These are phyloP conservation scores for Crocinoboletus sp. DNA, from an alignment of 1,284 basidiomycete species.

Conservation along the genomic window DNA sequence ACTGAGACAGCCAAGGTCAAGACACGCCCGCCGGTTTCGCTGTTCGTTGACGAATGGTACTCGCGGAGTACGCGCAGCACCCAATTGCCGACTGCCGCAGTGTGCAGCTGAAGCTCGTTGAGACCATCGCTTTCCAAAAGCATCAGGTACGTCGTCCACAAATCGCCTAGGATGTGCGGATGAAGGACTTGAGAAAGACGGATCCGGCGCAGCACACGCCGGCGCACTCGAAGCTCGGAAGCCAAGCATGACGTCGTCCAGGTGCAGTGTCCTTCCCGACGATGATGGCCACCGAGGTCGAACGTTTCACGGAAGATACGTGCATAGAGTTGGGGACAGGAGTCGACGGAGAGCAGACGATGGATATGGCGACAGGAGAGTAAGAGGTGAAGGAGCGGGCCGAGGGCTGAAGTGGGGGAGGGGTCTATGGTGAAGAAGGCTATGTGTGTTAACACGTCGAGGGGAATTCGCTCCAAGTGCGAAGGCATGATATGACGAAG, in stretches of 20 bases:
- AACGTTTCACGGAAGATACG: constrained; percentile 53
- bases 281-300: constrained; percentile 40
- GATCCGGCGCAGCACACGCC: constrained; percentile 42
- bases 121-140: constrained; percentile 43
- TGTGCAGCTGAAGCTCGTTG: constrained; percentile 40
- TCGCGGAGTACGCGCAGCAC: constrained; percentile 25
- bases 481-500: constrained; percentile 37
- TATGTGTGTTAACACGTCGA: constrained; percentile 50
- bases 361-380: constrained; percentile 43
- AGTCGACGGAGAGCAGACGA: constrained; percentile 37
- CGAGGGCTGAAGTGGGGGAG: constrained; percentile 35
- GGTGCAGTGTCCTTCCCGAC: constrained; percentile 27
- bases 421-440: constrained; percentile 41
- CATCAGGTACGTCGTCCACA: constrained; percentile 51
- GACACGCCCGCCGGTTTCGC: constrained; percentile 14
- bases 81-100: constrained; percentile 36
- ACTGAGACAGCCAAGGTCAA: constrained; percentile 31
- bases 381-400: constrained; percentile 39
- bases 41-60: constrained; percentile 4
- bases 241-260: constrained; percentile 45
- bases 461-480: constrained; percentile 42
- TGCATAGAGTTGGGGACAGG: constrained; percentile 59
- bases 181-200: constrained; percentile 33
- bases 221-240: constrained; percentile 42
- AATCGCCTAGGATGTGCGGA: constrained; percentile 35